Evolutionary conservation across 2,329 filamentous ascomycete genomes (phyloP), one percentile per base, ranked within the genome.

Genomic region (Ceratocystis eucalypticola): DNA sequence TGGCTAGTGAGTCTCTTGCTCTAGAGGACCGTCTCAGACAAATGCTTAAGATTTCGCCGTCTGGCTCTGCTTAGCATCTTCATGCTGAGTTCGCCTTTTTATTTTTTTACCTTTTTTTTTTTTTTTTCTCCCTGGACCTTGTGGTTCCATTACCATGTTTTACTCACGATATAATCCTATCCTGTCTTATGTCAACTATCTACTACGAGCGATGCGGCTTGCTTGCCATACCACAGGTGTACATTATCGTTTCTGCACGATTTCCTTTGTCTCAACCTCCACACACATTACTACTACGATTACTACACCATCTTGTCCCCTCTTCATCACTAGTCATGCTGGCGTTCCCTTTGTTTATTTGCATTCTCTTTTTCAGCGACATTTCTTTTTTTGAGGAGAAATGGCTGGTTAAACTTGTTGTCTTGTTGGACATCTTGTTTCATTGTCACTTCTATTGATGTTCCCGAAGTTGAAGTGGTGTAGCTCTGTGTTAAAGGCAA

Each of bases 1-100:
- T 50, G 45, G 5, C 25, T 7, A 45, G 45, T 17, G 28, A 61
- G 15, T 28, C 62, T 10, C 41, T 48, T 22, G 53, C 65, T 62
- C 22, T 68, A 17, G 67, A 68, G 46, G 67, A 68, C 37, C 67
- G 67, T 5, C 50, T 68, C 7, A 41, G 50, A 22, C 61, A 68
- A 22, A 64, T 68, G 46, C 64, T 68, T 8, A 68, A 68, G 41
- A 68, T 68, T 28, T 48, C 64, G 4, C 63, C 62, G 8, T 65
- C 55, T 12, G 48, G 61, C 48, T 65, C 48, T 30, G 62, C 46
- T 15, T 64, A 55, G 41, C 5, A 25, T 28, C 28, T 15, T 53
- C 20, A 15, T 25, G 20, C 12, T 5, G 3, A 12, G 48, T 53
- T 53, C 2, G 10, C 10, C 48, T 53, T 53, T 53, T 53, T 53